Conservation (phyloP, 192 early-diverging fungal species). For the Coemansia sp. region DNA sequence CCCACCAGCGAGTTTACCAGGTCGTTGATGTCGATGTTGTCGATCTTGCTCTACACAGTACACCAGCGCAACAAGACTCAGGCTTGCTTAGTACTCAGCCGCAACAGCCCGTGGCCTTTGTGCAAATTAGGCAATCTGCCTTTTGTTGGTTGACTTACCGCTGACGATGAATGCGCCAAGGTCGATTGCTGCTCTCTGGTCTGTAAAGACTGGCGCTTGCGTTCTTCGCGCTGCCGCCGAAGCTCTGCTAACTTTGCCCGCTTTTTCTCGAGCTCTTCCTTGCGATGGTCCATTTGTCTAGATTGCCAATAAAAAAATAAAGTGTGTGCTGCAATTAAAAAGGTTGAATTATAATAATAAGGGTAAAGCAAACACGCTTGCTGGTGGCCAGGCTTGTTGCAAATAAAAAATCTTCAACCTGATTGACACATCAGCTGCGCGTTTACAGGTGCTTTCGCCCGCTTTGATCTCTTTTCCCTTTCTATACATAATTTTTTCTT, state of each 20-base stretch:
- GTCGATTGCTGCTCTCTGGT: constrained; percentile 21
- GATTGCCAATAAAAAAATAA: too few relatives aligned
- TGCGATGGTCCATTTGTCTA: constrained; percentile 63
- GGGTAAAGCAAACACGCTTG: neutral
- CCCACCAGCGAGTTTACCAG: constrained; percentile 84
- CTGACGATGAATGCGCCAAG: constrained; percentile 15
- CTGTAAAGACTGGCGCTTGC: constrained; percentile 53
- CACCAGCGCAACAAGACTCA: too few relatives aligned
- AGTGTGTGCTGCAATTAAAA: neutral
- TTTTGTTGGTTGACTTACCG: neutral
- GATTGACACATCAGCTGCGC: too few relatives aligned
- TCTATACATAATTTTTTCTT: neutral
- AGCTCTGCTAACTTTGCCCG: constrained; percentile 88
- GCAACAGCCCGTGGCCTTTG: too few relatives aligned
- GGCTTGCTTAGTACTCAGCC: too few relatives aligned
- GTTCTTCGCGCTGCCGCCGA: constrained; percentile 76
- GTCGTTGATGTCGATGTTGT: constrained; percentile 77
- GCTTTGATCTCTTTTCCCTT: neutral
- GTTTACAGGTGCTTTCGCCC: neutral
- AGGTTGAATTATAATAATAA: neutral
- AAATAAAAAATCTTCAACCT: too few relatives aligned
- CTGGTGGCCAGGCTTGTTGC: too few relatives aligned
- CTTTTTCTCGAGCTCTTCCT: constrained; percentile 89
- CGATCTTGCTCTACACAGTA: constrained; percentile 15
- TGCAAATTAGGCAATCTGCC: neutral